A percentile compares a stretch with the other conserved stretches of the same genome.
These are phyloP conservation scores for Sugiyamaella paludigena DNA, from an alignment of 1,139 yeast genomes.

Conservation along the genomic window DNA sequence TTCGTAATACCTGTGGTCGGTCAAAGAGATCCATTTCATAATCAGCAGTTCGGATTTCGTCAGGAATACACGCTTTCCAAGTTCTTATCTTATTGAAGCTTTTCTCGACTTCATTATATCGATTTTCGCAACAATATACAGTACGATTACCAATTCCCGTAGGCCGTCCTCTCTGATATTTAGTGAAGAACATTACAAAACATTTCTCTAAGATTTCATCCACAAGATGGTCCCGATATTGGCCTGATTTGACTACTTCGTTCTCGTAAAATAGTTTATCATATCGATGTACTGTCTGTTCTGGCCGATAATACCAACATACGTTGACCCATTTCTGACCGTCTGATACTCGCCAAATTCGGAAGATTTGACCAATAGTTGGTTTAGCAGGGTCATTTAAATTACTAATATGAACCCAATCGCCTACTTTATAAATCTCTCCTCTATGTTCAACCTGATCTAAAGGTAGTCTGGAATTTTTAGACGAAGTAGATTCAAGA, in stretches of 20 bases:
- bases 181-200: slow-evolving; percentile 89
- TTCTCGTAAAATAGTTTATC: slow-evolving; percentile 88
- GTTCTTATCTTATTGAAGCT: slow-evolving; percentile 93
- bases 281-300: slow-evolving; percentile 91
- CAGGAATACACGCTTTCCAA: slow-evolving; percentile 98
- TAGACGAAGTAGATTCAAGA: slow-evolving; percentile 45
- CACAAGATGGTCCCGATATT: slow-evolving; percentile 88
- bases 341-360: slow-evolving; percentile 83
- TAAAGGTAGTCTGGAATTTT: slow-evolving; percentile 69
- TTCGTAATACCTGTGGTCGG: slow-evolving; percentile 49
- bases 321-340: slow-evolving; percentile 88
- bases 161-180: slow-evolving; percentile 93
- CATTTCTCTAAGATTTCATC: slow-evolving; percentile 91
- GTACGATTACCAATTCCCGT: slow-evolving; percentile 63
- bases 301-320: slow-evolving; percentile 97
- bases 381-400: slow-evolving; percentile 88
- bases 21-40: slow-evolving; percentile 59
- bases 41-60: slow-evolving; percentile 86
- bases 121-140: slow-evolving; percentile 88
- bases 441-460: slow-evolving; percentile 73
- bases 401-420: slow-evolving; percentile 87
- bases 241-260: slow-evolving; percentile 96
- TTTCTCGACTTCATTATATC: slow-evolving; percentile 88
- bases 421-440: slow-evolving; percentile 78
- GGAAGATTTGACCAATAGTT: slow-evolving; percentile 87